Evolutionary conservation across 2,329 filamentous ascomycete species (phyloP).

Genomic region (Colletotrichum eremochloae): DNA sequence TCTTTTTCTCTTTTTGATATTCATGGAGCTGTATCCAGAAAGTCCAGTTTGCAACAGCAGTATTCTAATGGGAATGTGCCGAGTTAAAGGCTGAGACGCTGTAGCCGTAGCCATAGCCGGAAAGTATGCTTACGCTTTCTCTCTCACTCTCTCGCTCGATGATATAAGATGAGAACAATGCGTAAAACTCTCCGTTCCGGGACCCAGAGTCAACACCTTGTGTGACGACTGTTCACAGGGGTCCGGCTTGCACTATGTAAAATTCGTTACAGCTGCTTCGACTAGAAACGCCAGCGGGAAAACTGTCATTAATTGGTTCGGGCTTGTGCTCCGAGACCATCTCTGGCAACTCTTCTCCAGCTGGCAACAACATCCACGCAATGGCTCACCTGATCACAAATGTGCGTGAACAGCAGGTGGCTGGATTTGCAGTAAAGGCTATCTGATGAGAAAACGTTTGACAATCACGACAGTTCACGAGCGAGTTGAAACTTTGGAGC

Average conservation of each 20-base stretch:
- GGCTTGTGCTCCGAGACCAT: background rate
- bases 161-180: background rate
- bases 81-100: too few species aligned
- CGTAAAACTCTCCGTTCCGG: too few species aligned
- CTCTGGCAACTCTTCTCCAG: background rate
- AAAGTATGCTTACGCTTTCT: background rate
- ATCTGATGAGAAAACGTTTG: background rate
- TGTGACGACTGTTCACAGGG: background rate
- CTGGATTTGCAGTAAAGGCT: background rate
- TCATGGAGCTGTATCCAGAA: background rate
- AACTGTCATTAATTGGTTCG: background rate
- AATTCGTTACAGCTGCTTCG: background rate
- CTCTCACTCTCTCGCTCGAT: background rate
- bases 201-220: background rate
- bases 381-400: background rate
- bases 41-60: slow-evolving; percentile 22
- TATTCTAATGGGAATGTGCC: background rate
- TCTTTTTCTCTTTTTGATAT: background rate
- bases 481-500: background rate
- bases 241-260: background rate
- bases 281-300: background rate
- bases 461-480: background rate
- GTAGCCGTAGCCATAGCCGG: too few species aligned
- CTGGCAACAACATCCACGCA: background rate
- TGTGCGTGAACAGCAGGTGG: too few species aligned